Evolutionary conservation across 2,329 filamentous ascomycete genomes (phyloP).

Genomic region (Onygenales sp.): DNA sequence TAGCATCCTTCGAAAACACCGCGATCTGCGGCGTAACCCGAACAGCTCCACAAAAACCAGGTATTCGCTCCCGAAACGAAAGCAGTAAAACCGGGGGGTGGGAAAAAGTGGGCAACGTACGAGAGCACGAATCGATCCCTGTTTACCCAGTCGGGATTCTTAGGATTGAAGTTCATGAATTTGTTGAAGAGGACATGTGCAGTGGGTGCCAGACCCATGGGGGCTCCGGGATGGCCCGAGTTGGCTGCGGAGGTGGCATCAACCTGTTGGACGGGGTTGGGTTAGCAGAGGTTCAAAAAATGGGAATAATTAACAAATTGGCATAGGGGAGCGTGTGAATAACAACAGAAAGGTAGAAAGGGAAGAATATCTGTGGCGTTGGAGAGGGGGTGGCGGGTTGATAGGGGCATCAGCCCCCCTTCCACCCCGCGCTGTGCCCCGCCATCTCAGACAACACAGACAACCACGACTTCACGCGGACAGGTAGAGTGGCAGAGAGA

Average conservation of each 20-base stretch:
- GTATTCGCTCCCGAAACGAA: background rate
- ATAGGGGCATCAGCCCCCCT: too few species aligned
- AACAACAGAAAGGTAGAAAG: too few species aligned
- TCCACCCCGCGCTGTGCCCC: too few species aligned
- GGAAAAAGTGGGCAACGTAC: conserved; percentile 49
- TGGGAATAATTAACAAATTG: conserved; percentile 1
- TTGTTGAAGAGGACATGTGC: conserved; percentile 98
- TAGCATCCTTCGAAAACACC: too few species aligned
- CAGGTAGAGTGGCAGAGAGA: conserved; percentile 19
- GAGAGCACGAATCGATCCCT: conserved; percentile 98
- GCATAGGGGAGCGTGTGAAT: too few species aligned
- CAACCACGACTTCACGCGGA: background rate
- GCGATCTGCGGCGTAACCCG: too few species aligned
- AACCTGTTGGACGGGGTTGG: conserved; percentile 48
- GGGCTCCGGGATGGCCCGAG: conserved; percentile 96
- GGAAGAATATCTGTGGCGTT: too few species aligned
- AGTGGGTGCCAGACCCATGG: conserved; percentile 92
- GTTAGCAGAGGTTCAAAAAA: conserved; percentile 12
- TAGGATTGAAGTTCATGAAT: conserved; percentile 99
- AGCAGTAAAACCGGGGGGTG: background rate
- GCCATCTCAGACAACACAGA: too few species aligned
- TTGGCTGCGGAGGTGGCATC: conserved; percentile 96
- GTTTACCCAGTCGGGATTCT: conserved; percentile 96
- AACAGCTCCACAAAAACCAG: background rate
- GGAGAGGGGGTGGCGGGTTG: too few species aligned